Percentiles rank a stretch among this genome's conserved stretches.
Conservation (phyloP, 2,329 filamentous ascomycete genomes). For the Penicillium sp. region DNA sequence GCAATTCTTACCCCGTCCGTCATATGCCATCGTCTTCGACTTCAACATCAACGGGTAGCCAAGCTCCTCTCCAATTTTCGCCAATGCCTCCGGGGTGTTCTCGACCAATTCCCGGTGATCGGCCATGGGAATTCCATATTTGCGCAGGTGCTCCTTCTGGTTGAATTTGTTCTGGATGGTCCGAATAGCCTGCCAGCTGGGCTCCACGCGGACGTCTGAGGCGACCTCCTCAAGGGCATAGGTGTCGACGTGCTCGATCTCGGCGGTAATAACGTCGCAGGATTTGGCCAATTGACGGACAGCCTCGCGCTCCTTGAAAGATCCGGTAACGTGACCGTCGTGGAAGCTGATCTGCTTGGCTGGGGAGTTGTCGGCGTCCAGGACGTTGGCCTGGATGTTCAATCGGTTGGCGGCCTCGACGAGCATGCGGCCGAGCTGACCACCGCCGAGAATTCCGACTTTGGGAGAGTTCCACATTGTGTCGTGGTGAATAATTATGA, state of each 20-base stretch:
- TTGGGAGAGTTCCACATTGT: conserved; percentile 43
- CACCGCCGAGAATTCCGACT: conserved; percentile 59
- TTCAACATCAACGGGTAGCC: conserved; percentile 93
- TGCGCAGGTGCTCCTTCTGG: conserved; percentile 78
- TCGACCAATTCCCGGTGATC: conserved; percentile 66
- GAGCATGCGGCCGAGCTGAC: conserved; percentile 90
- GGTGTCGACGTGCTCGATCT: conserved; percentile 96
- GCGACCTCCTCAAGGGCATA: conserved; percentile 80
- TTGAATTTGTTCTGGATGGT: conserved; percentile 91
- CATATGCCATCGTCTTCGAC: conserved; percentile 84
- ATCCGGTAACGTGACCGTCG: conserved; percentile 73
- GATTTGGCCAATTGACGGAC: conserved; percentile 75
- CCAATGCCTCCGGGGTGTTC: conserved; percentile 61
- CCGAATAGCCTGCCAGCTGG: conserved; percentile 81
- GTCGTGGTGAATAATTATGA: background rate
- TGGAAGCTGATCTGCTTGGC: conserved; percentile 84
- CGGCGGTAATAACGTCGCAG: conserved; percentile 83
- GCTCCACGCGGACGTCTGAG: conserved; percentile 68
- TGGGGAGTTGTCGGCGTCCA: conserved; percentile 74
- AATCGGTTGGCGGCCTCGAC: conserved; percentile 80
- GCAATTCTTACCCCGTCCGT: conserved; percentile 68
- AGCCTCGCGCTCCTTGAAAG: conserved; percentile 79
- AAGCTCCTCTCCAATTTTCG: conserved; percentile 62
- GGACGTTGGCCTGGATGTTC: conserved; percentile 74
- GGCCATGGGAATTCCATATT: conserved; percentile 70